phyloP scores from a whole-genome alignment of 108 stramenopile genomes.

The Pseudonitzschia multiseries region DNA sequence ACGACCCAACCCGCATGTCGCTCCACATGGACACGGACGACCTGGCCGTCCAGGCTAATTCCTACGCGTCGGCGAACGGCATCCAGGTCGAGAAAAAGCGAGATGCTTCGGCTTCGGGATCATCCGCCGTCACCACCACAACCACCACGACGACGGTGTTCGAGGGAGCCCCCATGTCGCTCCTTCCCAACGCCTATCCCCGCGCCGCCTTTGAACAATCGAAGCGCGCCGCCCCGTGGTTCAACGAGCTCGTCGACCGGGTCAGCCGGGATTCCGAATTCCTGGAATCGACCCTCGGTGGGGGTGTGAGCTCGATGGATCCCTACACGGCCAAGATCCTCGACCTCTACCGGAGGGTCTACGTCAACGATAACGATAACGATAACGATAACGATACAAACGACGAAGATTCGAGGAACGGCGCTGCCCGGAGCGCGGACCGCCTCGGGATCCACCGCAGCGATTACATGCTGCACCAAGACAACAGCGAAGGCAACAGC shows the following conservation, averaged over 20 bases:
- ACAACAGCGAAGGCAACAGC: no score
- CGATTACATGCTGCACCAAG: constrained; percentile 98
- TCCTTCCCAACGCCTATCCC: constrained; percentile 84
- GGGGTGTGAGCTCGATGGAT: constrained; percentile 67
- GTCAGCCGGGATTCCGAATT: constrained; percentile 84
- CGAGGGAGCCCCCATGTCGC: constrained; percentile 85
- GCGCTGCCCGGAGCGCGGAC: constrained; percentile 53
- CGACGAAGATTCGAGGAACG: no score
- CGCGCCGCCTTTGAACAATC: constrained; percentile 59
- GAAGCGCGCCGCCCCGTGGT: constrained; percentile 59
- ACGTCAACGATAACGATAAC: constrained; percentile 44
- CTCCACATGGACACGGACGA: constrained; percentile 17
- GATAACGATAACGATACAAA: constrained; percentile 31
- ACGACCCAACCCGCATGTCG: constrained; percentile 22
- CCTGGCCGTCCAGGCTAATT: constrained; percentile 49
- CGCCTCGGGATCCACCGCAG: constrained; percentile 88
- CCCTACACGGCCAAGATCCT: constrained; percentile 86
- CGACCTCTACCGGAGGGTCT: constrained; percentile 74
- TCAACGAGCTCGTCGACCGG: constrained; percentile 85
- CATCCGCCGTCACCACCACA: background rate
- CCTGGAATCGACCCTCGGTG: constrained; percentile 57
- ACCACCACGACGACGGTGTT: constrained; percentile 31
- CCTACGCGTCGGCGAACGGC: constrained; percentile 63
- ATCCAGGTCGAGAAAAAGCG: constrained; percentile 51
- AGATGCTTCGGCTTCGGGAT: no score